Percentiles rank a stretch among this genome's conserved stretches.
Evolutionary conservation across 2,329 filamentous ascomycete genomes (phyloP).

Genomic region (Botrytis paeoniae): DNA sequence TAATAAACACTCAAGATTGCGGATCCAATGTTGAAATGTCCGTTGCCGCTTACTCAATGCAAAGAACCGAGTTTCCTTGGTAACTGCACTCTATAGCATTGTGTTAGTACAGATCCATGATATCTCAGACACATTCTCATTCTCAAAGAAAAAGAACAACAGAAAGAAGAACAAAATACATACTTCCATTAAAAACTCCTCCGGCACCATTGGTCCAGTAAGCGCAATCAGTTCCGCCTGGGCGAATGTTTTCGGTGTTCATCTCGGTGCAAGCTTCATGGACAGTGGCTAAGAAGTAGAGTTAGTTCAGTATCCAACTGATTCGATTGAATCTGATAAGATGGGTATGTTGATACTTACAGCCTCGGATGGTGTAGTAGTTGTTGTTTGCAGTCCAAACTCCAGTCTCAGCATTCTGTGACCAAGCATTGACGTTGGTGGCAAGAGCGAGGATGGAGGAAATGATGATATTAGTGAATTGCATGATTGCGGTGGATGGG

Average conservation of each 20-base stretch:
- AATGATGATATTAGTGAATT: not conserved
- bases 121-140: not conserved
- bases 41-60: too few relatives aligned
- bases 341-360: not conserved
- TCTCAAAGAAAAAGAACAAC: too few relatives aligned
- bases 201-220: not conserved
- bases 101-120: not conserved
- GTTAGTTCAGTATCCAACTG: not conserved
- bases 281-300: not conserved
- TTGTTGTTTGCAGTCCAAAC: not conserved
- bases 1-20: too few relatives aligned
- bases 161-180: too few relatives aligned
- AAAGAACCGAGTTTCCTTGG: not conserved
- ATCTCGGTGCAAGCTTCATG: not conserved
- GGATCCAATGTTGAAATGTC: too few relatives aligned
- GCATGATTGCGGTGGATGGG: not conserved
- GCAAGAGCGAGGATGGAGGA: not conserved
- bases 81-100: not conserved
- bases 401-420: accelerated
- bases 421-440: not conserved
- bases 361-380: not conserved
- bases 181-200: not conserved
- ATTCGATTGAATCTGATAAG: not conserved
- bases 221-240: not conserved
- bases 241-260: not conserved